These are phyloP conservation scores for Rhodotorula sp. DNA, from an alignment of 1,284 basidiomycete species.

Conservation along the genomic window DNA sequence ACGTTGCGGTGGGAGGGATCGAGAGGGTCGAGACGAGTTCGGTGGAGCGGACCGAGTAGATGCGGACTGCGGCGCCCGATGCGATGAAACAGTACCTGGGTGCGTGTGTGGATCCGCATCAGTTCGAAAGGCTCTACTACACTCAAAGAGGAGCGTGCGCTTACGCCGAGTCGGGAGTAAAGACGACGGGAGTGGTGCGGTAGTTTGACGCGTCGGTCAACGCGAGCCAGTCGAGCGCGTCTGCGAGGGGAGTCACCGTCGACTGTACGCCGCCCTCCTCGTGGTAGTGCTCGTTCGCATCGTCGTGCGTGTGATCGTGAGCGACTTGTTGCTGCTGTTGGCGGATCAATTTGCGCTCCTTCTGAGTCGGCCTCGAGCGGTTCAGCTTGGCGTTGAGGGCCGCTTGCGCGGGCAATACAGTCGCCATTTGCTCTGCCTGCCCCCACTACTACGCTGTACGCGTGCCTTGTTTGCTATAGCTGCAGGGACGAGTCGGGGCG, in stretches of 20 bases:
- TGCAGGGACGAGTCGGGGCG: neutral
- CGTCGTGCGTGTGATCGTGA: neutral
- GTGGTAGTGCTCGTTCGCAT: no score
- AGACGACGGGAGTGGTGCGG: slow-evolving; percentile 24
- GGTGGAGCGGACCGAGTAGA: slow-evolving; percentile 72
- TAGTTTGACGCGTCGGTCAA: slow-evolving; percentile 8
- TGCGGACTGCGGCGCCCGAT: slow-evolving; percentile 71
- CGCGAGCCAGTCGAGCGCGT: slow-evolving; percentile 17
- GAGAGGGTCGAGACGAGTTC: slow-evolving; percentile 75
- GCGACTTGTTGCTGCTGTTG: neutral
- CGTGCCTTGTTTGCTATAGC: neutral
- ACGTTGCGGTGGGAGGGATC: slow-evolving; percentile 53
- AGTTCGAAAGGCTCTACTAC: neutral
- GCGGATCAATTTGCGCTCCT: slow-evolving; percentile 18
- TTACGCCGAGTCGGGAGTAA: slow-evolving; percentile 25
- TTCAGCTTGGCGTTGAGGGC: slow-evolving; percentile 8
- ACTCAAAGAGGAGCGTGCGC: neutral
- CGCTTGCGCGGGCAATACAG: neutral
- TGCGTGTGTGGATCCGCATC: neutral
- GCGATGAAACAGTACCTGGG: slow-evolving; percentile 82
- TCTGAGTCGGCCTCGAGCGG: slow-evolving; percentile 7
- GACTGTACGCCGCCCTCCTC: neutral
- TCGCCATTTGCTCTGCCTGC: neutral
- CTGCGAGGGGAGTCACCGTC: neutral
- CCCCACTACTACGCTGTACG: neutral